Evolutionary conservation across 306 rosid species (phyloP).

Genomic region (Benincasa hispida): DNA sequence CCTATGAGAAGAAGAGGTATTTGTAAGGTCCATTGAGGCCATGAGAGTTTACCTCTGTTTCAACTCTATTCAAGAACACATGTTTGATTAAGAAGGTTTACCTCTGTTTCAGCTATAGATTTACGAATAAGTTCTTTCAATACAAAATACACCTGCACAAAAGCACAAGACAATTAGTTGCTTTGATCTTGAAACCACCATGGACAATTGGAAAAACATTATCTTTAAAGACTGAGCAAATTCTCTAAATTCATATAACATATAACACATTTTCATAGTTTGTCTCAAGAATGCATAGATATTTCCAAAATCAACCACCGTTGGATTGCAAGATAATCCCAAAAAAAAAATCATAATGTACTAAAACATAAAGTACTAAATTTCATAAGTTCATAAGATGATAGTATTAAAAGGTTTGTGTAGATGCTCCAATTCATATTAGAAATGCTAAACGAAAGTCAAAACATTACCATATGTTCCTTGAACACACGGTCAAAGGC

Average conservation of each 20-base stretch:
- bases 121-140: slow-evolving; percentile 94
- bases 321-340: not conserved
- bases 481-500: slow-evolving; percentile 96
- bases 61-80: not conserved
- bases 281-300: not conserved
- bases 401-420: not conserved
- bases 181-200: not conserved
- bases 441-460: slow-evolving; percentile 5
- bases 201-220: not conserved
- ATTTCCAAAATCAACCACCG: not conserved
- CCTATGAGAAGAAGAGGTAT: no score
- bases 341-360: not conserved
- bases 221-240: not conserved
- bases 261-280: not conserved
- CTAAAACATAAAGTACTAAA: no score
- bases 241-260: not conserved
- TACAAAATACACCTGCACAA: slow-evolving; percentile 74
- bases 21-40: no score
- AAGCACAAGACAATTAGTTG: slow-evolving; percentile 4
- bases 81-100: slow-evolving; percentile 11
- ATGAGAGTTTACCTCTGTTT: no score
- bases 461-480: slow-evolving; percentile 80
- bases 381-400: not conserved
- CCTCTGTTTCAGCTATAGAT: slow-evolving; percentile 91
- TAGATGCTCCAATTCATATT: not conserved